Evolutionary conservation across 2,329 filamentous ascomycete genomes (phyloP).

Genomic region (Hypomyces rosellus): DNA sequence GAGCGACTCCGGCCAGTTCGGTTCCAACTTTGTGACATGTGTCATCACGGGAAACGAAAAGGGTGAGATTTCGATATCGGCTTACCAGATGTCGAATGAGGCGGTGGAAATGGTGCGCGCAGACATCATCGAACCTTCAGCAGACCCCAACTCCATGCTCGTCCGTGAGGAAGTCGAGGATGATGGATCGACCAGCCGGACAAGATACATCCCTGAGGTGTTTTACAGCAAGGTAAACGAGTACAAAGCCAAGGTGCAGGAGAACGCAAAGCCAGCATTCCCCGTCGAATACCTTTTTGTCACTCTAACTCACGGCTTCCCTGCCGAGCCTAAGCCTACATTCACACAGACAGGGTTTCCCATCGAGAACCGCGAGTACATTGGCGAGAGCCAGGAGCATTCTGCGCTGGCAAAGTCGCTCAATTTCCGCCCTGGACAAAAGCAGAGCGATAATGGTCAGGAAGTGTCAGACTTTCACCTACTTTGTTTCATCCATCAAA

Average conservation of each 20-base stretch:
- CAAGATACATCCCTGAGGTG: conserved; percentile 92
- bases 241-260: conserved; percentile 91
- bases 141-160: conserved; percentile 88
- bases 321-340: conserved; percentile 66
- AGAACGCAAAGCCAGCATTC: conserved; percentile 94
- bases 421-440: conserved; percentile 53
- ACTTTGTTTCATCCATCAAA: conserved; percentile 74
- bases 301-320: conserved; percentile 94
- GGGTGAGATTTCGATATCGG: conserved; percentile 79
- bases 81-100: conserved; percentile 92
- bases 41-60: conserved; percentile 88
- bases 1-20: conserved; percentile 91
- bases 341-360: conserved; percentile 74
- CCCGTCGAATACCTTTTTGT: conserved; percentile 95
- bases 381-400: conserved; percentile 81
- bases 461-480: conserved; percentile 90
- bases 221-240: conserved; percentile 96
- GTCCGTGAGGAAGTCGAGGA: conserved; percentile 89
- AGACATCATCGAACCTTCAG: conserved; percentile 90
- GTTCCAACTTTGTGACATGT: conserved; percentile 95
- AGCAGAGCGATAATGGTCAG: conserved; percentile 54
- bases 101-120: conserved; percentile 96
- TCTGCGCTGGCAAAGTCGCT: conserved; percentile 62
- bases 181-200: conserved; percentile 58
- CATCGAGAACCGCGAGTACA: conserved; percentile 82